Evolutionary conservation across 768 basidiomycete genomes (phyloP).

Genomic region (Kwoniella botswanensis): DNA sequence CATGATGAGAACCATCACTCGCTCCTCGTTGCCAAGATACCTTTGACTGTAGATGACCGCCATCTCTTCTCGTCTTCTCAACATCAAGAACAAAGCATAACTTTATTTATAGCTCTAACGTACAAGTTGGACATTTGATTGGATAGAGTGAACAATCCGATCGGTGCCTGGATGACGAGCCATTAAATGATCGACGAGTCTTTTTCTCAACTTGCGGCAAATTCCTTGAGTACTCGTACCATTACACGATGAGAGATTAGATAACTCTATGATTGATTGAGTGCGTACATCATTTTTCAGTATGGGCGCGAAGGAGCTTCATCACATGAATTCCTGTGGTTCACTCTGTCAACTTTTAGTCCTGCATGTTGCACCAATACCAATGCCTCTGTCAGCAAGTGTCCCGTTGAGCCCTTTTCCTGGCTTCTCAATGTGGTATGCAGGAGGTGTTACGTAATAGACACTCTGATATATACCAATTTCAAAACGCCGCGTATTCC

Average conservation of each 20-base stretch:
- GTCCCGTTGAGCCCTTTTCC: too few relatives aligned
- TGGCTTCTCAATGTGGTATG: neutral
- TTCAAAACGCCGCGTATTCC: constrained; percentile 25
- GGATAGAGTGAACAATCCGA: constrained; percentile 1
- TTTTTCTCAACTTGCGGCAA: constrained; percentile 14
- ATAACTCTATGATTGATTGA: neutral
- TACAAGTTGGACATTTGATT: neutral
- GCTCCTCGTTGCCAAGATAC: neutral
- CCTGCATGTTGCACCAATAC: too few relatives aligned
- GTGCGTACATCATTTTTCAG: too few relatives aligned
- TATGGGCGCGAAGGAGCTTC: too few relatives aligned
- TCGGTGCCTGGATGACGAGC: constrained; percentile 18
- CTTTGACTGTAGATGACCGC: neutral
- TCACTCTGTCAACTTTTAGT: too few relatives aligned
- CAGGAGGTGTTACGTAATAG: neutral
- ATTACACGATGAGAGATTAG: neutral
- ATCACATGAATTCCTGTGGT: too few relatives aligned
- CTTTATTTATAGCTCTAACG: constrained; percentile 6
- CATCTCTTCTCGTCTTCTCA: neutral
- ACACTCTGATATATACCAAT: neutral
- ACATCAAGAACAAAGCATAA: neutral
- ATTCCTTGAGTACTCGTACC: neutral
- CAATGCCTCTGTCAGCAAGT: too few relatives aligned
- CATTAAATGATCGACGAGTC: constrained; percentile 13
- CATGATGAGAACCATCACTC: neutral